Conservation (phyloP, 768 basidiomycete species). For the Termitomyces sp. region DNA sequence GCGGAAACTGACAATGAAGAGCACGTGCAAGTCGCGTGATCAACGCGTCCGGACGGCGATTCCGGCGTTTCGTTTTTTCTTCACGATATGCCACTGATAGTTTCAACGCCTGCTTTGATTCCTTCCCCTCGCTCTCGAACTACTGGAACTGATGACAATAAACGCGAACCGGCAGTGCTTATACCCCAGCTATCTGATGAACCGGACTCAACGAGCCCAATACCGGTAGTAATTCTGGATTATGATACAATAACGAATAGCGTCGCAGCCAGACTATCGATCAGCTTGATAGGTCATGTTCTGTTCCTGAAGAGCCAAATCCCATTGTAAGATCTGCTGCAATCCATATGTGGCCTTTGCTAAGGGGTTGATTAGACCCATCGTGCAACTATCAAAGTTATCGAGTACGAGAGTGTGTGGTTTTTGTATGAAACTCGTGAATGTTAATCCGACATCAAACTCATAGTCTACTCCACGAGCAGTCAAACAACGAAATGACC, state of each 20-base stretch:
- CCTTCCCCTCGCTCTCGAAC: not conserved
- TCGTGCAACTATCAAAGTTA: slow-evolving; percentile 57
- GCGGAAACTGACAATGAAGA: no score
- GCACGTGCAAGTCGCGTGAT: slow-evolving; percentile 5
- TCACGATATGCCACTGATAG: not conserved
- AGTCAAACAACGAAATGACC: slow-evolving; percentile 53
- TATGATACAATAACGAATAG: slow-evolving; percentile 45
- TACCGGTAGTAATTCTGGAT: slow-evolving; percentile 40
- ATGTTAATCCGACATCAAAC: no score
- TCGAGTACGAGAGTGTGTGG: slow-evolving; percentile 37
- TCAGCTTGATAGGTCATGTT: slow-evolving; percentile 60
- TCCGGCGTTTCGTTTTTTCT: not conserved
- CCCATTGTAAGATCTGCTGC: slow-evolving; percentile 53
- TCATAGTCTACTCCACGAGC: slow-evolving; percentile 39
- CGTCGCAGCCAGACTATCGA: slow-evolving; percentile 60
- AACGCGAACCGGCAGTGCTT: not conserved
- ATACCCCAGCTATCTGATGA: not conserved
- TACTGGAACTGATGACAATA: not conserved
- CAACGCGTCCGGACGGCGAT: not conserved
- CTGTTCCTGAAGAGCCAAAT: slow-evolving; percentile 76
- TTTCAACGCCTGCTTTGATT: not conserved
- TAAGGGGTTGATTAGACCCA: slow-evolving; percentile 37
- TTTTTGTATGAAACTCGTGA: not conserved
- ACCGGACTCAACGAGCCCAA: slow-evolving; percentile 8
- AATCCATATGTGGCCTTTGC: not conserved